Percentiles rank a stretch among this genome's conserved stretches.
phyloP scores from a whole-genome alignment of 2,329 filamentous ascomycete genomes.

The Cordyceps cicadae region DNA sequence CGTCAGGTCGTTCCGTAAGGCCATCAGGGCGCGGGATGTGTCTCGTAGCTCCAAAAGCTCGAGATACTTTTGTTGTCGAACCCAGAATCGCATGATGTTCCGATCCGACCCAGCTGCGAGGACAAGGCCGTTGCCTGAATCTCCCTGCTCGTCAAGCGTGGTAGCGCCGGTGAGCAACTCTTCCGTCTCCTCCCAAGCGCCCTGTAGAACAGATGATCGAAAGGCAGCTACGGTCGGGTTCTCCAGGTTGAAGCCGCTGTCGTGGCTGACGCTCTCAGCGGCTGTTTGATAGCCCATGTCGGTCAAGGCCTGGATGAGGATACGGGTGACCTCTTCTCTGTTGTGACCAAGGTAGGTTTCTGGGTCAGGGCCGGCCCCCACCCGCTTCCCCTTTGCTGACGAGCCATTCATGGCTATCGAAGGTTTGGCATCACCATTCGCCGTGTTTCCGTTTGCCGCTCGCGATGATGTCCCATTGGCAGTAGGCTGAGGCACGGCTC shows the following conservation, averaged over 20 bases:
- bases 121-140: slow-evolving; percentile 53
- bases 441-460: slow-evolving; percentile 18
- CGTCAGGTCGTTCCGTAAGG: slow-evolving; percentile 82
- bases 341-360: slow-evolving; percentile 71
- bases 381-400: slow-evolving; percentile 25
- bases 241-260: slow-evolving; percentile 85
- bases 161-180: slow-evolving; percentile 57
- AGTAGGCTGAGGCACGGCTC: slow-evolving; percentile 31
- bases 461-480: slow-evolving; percentile 34
- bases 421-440: slow-evolving; percentile 42
- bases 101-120: slow-evolving; percentile 68
- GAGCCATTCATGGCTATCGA: slow-evolving; percentile 47
- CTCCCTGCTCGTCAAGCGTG: slow-evolving; percentile 25
- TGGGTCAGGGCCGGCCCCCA: slow-evolving; percentile 13
- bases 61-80: slow-evolving; percentile 90
- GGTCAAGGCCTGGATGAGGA: slow-evolving; percentile 81
- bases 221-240: slow-evolving; percentile 81
- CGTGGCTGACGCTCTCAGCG: slow-evolving; percentile 63
- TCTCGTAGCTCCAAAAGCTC: slow-evolving; percentile 77
- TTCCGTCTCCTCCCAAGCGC: slow-evolving; percentile 82
- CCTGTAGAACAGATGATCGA: slow-evolving; percentile 67
- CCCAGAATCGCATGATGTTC: slow-evolving; percentile 74
- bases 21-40: slow-evolving; percentile 63
- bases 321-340: slow-evolving; percentile 84
- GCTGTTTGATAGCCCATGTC: slow-evolving; percentile 81